phyloP scores from a whole-genome alignment of 768 basidiomycete species.

The Kwoniella bestiolae region DNA sequence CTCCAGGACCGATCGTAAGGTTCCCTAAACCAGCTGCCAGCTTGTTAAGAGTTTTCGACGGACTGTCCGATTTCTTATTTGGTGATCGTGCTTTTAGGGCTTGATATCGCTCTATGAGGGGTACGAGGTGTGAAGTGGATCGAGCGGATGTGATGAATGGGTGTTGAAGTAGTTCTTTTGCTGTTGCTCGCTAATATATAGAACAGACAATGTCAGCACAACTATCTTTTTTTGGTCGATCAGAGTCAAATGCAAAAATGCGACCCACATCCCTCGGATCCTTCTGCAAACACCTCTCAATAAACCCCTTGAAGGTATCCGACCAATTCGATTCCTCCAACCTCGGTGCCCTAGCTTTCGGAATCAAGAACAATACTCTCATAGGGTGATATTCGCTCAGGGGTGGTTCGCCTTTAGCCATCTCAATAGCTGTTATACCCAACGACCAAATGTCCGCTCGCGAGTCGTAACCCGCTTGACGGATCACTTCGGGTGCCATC shows the following conservation, averaged over 20 bases:
- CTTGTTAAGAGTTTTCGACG: constrained; percentile 57
- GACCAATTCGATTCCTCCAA: constrained; percentile 81
- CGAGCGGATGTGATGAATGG: constrained; percentile 84
- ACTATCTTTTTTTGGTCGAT: not conserved
- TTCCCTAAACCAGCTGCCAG: constrained; percentile 34
- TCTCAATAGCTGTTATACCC: constrained; percentile 96
- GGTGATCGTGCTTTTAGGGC: constrained; percentile 72
- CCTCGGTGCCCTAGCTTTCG: constrained; percentile 90
- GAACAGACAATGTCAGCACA: constrained; percentile 23
- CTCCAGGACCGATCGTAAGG: constrained; percentile 28
- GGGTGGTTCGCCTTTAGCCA: constrained; percentile 97
- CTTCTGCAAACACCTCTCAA: constrained; percentile 86
- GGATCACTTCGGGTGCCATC: constrained; percentile 90
- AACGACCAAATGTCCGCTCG: constrained; percentile 98
- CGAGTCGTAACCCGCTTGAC: constrained; percentile 92
- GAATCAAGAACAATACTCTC: constrained; percentile 96
- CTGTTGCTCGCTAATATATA: constrained; percentile 85
- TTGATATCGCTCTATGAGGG: constrained; percentile 85
- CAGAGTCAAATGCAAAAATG: not conserved
- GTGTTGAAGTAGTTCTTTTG: constrained; percentile 90
- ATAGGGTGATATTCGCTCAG: constrained; percentile 97
- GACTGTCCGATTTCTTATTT: constrained; percentile 60
- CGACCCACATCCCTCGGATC: constrained; percentile 73
- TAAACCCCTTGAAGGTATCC: constrained; percentile 88
- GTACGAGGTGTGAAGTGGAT: constrained; percentile 79